phyloP scores from a whole-genome alignment of 768 basidiomycete genomes.

The Gautieria morchelliformis region DNA sequence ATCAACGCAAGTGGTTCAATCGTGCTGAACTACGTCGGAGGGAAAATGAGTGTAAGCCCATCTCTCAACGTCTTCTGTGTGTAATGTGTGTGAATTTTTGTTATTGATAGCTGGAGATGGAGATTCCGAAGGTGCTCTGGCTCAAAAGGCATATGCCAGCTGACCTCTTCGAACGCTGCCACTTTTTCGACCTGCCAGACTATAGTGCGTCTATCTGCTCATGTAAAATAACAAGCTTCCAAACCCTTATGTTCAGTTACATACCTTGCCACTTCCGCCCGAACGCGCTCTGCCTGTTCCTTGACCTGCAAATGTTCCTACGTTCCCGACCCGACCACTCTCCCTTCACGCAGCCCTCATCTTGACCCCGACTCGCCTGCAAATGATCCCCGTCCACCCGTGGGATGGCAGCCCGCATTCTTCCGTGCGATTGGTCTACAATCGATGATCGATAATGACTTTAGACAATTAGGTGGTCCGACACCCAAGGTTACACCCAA shows the following conservation, averaged over 20 bases:
- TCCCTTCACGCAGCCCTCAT: conserved; percentile 7
- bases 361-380: conserved; percentile 3
- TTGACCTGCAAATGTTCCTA: conserved; percentile 95
- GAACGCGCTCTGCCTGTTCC: conserved; percentile 81
- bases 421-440: conserved; percentile 76
- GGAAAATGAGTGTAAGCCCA: conserved; percentile 76
- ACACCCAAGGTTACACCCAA: not conserved
- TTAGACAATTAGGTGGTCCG: conserved; percentile 60
- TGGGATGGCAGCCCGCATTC: conserved; percentile 86
- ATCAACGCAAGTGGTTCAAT: conserved; percentile 81
- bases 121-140: conserved; percentile 96
- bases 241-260: conserved; percentile 39
- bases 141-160: conserved; percentile 80
- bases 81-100: conserved; percentile 6
- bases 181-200: conserved; percentile 91
- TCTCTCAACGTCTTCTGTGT: not conserved
- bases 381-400: conserved; percentile 9
- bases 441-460: conserved; percentile 58
- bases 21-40: conserved; percentile 91
- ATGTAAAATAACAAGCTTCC: not conserved
- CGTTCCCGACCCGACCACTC: conserved; percentile 49
- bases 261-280: conserved; percentile 70
- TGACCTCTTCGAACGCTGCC: conserved; percentile 59
- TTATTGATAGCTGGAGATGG: conserved; percentile 79
- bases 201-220: conserved; percentile 31